Base-by-base conservation (phyloP, 2,329 filamentous ascomycete species). In the Colletotrichum neosansevieriae region DNA sequence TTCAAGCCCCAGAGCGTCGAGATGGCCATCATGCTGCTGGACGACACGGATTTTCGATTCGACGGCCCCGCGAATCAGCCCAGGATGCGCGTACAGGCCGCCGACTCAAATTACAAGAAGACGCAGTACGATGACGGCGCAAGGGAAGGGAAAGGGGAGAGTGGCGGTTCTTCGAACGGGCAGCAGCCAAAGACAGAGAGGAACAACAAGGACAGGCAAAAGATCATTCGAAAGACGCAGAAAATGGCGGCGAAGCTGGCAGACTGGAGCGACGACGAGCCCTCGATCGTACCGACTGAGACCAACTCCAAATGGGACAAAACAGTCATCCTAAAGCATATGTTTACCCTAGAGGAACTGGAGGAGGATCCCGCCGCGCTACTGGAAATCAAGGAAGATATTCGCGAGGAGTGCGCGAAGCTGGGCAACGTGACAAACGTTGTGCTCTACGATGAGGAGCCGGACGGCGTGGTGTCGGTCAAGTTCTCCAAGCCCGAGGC, bases 1-100 rank as follows among this genome's bases (percentile, higher is more conserved):
- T 98, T 97, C 86, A 93, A 96, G 74, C 92, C 94, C 0, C 94
- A 97, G 76, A 97, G 93, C n/a, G 95, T 99, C 67, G 84, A 92
- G 47, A 91, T 94, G 82, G 93, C 93, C 50, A 92, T 95, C 72
- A 89, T 91, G 82, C 85, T 96, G 74, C 85, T 94, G 12, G 93
- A 97, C 78, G 93, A 94, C 74, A 92, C 91, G 4, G 89, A 94
- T 73, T 96, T 98, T 75, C 87, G 95, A 66, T 84, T 92, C 68
- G 82, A 82, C 78, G 79, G 91, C 74, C 72, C 84, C 77, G n/a
- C 75, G 78, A 4, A 81, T 82, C 34, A 91, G 90, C 65, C 66
- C 29, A 89, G 85, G 68, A 97, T 98, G 85, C 87, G 85, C 58
- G 94, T 99, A 3, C 90, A 94, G 76, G 88, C 88, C 10, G 96